Conservation (phyloP, 1,139 yeast species). For the Diutina siamensis region DNA sequence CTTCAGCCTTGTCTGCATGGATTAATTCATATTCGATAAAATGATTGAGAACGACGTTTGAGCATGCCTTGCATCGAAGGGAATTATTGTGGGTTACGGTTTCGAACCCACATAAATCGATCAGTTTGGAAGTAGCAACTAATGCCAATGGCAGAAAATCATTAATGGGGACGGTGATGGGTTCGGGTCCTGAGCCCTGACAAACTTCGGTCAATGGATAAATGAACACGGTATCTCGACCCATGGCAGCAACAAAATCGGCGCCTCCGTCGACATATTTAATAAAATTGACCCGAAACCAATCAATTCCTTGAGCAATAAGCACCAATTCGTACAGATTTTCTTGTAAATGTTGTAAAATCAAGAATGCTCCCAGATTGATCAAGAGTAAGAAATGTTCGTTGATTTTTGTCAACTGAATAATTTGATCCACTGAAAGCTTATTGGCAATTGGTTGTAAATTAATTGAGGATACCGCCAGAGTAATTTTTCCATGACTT, state of each 20-base stretch:
- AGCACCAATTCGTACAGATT: neutral
- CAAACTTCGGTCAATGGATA: neutral
- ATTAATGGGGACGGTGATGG: neutral
- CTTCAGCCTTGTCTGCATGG: constrained; percentile 12
- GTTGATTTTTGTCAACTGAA: constrained; percentile 19
- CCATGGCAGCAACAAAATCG: constrained; percentile 24
- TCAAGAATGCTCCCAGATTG: constrained; percentile 26
- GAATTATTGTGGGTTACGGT: neutral
- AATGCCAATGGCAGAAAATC: neutral
- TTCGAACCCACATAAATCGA: neutral
- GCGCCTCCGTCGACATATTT: constrained; percentile 8
- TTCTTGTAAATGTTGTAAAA: constrained; percentile 21
- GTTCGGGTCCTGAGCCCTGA: neutral
- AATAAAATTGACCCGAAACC: constrained; percentile 6
- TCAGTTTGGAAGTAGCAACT: neutral
- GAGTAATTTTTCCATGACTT: neutral
- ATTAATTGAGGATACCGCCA: constrained; percentile 13
- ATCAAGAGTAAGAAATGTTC: constrained; percentile 27
- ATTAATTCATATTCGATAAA: constrained; percentile 29
- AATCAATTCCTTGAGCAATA: neutral
- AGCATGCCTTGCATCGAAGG: neutral
- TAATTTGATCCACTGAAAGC: constrained; percentile 16
- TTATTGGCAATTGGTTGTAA: constrained; percentile 21
- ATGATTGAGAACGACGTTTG: constrained; percentile 22
- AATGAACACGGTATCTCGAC: neutral